Conservation (phyloP, 2,329 filamentous ascomycete species). For the Raffaelea deltoideospora region DNA sequence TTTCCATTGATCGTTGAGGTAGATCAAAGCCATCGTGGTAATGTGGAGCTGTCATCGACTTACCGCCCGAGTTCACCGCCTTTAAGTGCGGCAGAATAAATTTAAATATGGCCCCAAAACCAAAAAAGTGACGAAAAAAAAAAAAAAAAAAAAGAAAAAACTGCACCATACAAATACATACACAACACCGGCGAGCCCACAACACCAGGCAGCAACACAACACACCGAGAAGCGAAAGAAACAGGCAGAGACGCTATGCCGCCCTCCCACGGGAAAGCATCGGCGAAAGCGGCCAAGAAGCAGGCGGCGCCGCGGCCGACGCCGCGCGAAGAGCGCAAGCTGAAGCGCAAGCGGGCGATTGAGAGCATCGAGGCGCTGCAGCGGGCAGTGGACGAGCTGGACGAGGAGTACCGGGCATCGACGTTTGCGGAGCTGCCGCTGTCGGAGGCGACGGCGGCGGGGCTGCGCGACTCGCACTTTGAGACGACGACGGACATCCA, state of each 20-base stretch:
- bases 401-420: constrained; percentile 40
- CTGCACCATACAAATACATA: no score
- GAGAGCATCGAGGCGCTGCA: constrained; percentile 14
- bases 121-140: no score
- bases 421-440: constrained; percentile 78
- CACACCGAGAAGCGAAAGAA: no score
- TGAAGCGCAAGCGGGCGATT: constrained; percentile 14
- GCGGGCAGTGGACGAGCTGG: constrained; percentile 17
- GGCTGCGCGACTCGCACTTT: constrained; percentile 77
- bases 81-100: no score
- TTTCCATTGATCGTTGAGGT: no score
- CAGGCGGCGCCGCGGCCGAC: no score
- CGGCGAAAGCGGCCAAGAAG: background rate
- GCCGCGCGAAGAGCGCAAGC: constrained; percentile 8
- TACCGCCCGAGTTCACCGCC: no score
- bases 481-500: constrained; percentile 86
- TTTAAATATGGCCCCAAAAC: no score
- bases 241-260: constrained; percentile 5
- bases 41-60: no score
- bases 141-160: no score
- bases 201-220: background rate
- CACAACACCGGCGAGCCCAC: no score
- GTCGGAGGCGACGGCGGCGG: constrained; percentile 62
- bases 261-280: constrained; percentile 1
- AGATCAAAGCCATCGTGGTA: no score